These are phyloP conservation scores for Cornus suecica DNA, from an alignment of 148 eudicot genomes.

Conservation along the genomic window DNA sequence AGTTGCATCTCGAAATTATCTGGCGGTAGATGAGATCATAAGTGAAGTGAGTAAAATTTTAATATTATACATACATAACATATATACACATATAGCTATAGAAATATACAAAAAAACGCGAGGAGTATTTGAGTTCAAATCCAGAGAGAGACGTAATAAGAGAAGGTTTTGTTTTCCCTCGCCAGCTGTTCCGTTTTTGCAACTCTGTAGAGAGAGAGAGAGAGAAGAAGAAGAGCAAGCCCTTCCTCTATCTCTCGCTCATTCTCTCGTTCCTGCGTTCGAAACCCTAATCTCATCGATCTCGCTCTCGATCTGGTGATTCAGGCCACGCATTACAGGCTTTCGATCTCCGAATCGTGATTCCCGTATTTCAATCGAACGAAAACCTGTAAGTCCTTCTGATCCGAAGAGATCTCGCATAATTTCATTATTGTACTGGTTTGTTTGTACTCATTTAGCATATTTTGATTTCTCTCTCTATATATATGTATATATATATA, in stretches of 20 bases:
- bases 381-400: constrained; percentile 9
- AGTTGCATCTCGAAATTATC: no score
- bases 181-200: constrained; percentile 26
- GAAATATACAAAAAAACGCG: constrained; percentile 5
- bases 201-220: constrained; percentile 4
- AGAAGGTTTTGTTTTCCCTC: constrained; percentile 21
- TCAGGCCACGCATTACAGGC: constrained; percentile 5
- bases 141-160: not conserved
- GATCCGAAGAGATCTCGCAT: constrained; percentile 3
- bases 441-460: not conserved
- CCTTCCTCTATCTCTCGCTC: not conserved
- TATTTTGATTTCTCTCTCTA: not conserved
- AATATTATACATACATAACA: no score
- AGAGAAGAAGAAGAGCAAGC: constrained; percentile 2
- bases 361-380: constrained; percentile 4
- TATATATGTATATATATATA: not conserved
- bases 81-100: no score
- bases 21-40: no score
- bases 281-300: not conserved
- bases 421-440: not conserved
- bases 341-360: constrained; percentile 9
- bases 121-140: constrained; percentile 12
- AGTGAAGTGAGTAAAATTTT: not conserved
- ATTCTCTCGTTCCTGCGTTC: no score
- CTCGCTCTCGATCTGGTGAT: constrained; percentile 11